These are phyloP conservation scores for Annulohypoxylon nitens DNA, from an alignment of 495 filamentous ascomycete species.

Conservation along the genomic window DNA sequence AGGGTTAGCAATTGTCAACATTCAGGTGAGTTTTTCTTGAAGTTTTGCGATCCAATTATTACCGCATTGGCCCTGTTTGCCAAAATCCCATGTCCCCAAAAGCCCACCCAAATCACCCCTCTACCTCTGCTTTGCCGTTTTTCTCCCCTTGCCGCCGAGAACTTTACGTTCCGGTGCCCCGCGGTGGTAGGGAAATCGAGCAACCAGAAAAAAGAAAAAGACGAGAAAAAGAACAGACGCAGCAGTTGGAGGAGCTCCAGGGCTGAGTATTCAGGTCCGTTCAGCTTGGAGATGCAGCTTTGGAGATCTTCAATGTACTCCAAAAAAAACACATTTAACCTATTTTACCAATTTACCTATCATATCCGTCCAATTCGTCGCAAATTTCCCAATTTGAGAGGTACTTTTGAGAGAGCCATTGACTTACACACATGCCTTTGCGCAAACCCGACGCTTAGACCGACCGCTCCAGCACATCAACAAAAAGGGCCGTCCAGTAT, in stretches of 20 bases:
- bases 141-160: conserved; percentile 26
- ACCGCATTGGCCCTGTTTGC: conserved; percentile 24
- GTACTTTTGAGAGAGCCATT: conserved; percentile 3
- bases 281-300: conserved; percentile 18
- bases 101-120: neutral
- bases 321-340: conserved; percentile 4
- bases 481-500: conserved; percentile 97
- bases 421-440: conserved; percentile 51
- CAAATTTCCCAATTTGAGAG: neutral
- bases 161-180: conserved; percentile 49
- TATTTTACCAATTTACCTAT: neutral
- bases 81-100: neutral
- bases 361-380: conserved; percentile 1
- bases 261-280: conserved; percentile 1
- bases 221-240: neutral
- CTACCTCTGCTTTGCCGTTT: conserved; percentile 5
- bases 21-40: conserved; percentile 72
- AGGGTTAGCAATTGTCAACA: conserved; percentile 96
- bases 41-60: conserved; percentile 39
- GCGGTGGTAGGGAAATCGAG: conserved; percentile 27
- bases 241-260: neutral
- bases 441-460: conserved; percentile 66
- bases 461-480: conserved; percentile 95
- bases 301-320: conserved; percentile 18
- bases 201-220: neutral